Percentiles rank a stretch among this genome's conserved stretches.
Conservation (phyloP, 164 flowering plant genomes). For the Saururus chinensis region DNA sequence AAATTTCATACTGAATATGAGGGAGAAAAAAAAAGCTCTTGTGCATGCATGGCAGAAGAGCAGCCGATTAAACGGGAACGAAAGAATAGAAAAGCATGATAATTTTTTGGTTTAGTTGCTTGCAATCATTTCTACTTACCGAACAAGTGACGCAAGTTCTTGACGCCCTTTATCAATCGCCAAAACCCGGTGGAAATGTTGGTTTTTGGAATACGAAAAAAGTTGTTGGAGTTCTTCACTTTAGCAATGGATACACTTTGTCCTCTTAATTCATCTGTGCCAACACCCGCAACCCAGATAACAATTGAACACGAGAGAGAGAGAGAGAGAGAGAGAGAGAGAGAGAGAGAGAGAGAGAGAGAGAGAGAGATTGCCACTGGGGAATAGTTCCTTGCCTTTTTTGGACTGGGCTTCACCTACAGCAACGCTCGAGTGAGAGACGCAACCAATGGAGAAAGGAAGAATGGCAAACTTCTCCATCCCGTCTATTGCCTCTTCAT, state of each 20-base stretch:
- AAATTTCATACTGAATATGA: too few species aligned
- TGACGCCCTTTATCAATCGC: constrained; percentile 56
- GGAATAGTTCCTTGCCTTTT: constrained; percentile 20
- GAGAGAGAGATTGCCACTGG: constrained; percentile 8
- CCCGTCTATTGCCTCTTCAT: constrained; percentile 24
- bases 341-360: constrained; percentile 12
- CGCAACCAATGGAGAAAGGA: constrained; percentile 55
- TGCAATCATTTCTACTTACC: constrained; percentile 26
- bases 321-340: constrained; percentile 8
- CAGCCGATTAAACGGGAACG: too few species aligned
- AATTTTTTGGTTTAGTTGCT: too few species aligned
- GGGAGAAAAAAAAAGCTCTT: too few species aligned
- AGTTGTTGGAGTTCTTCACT: constrained; percentile 36
- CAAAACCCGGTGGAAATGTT: constrained; percentile 44
- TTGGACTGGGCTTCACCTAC: constrained; percentile 17
- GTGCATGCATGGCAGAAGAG: too few species aligned
- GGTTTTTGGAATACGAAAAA: constrained; percentile 33
- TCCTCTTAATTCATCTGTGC: constrained; percentile 22
- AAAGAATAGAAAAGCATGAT: too few species aligned
- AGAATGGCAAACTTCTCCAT: constrained; percentile 62
- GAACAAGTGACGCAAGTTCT: constrained; percentile 60
- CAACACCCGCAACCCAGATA: neutral
- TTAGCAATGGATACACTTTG: constrained; percentile 30
- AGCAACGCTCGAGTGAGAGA: constrained; percentile 39
- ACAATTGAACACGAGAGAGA: constrained; percentile 10